phyloP scores from a whole-genome alignment of 441 rosid genomes.

The Theobroma grandiflorum region DNA sequence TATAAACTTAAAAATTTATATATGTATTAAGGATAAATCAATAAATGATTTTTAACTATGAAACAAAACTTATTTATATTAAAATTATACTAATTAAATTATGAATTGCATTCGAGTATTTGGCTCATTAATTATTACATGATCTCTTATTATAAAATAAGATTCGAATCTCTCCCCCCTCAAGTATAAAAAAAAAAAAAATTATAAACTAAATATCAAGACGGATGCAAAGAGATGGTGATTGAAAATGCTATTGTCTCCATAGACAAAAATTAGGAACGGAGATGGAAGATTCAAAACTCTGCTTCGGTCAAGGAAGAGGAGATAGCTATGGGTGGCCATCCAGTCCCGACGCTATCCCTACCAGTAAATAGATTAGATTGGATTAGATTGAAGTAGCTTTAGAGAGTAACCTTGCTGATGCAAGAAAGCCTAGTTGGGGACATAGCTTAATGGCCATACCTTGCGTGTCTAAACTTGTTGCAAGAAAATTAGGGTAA shows the following conservation, averaged over 20 bases:
- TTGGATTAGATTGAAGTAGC: too few species aligned
- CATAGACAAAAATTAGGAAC: neutral
- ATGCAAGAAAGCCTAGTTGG: too few species aligned
- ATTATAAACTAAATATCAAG: neutral
- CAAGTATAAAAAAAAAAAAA: too few species aligned
- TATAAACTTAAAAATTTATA: too few species aligned
- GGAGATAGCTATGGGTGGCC: neutral
- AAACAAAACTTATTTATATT: neutral
- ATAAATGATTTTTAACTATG: neutral
- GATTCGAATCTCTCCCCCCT: too few species aligned
- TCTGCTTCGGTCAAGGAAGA: neutral
- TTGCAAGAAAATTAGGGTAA: neutral
- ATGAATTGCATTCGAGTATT: too few species aligned
- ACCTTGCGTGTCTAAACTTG: neutral
- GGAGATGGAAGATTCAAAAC: neutral
- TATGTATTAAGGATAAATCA: neutral
- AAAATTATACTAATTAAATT: neutral
- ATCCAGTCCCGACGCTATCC: too few species aligned
- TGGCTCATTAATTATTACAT: too few species aligned
- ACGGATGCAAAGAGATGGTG: neutral
- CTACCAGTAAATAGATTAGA: too few species aligned
- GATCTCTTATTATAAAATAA: too few species aligned
- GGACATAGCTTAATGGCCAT: neutral
- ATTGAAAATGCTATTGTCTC: neutral
- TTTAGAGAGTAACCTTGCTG: too few species aligned